These are phyloP conservation scores for Phytophthora cryptogea DNA, from an alignment of 352 stramenopile genomes.

Conservation along the genomic window DNA sequence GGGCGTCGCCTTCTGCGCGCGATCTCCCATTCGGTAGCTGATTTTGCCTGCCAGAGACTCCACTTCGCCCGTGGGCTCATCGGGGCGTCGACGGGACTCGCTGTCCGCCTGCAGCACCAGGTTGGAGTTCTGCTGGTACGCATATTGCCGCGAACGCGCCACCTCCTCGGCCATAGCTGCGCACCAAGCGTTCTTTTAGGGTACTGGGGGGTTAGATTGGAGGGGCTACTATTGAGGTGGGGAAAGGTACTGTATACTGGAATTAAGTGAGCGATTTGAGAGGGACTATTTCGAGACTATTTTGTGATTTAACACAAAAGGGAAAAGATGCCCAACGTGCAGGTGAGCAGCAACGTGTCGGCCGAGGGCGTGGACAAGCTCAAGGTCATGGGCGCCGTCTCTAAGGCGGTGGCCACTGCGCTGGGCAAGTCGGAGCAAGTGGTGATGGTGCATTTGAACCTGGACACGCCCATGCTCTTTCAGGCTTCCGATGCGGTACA, in stretches of 20 bases:
- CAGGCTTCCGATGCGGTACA: conserved; percentile 46
- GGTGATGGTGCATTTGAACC: conserved; percentile 60
- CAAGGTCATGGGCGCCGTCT: conserved; percentile 44
- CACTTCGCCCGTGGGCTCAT: conserved; percentile 89
- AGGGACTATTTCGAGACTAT: too few species aligned
- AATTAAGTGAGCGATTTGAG: background rate
- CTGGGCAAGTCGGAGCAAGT: conserved; percentile 57
- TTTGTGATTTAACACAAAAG: conserved; percentile 9
- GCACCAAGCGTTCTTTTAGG: background rate
- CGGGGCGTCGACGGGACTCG: conserved; percentile 73
- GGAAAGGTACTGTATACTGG: background rate
- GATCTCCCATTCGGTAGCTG: conserved; percentile 85
- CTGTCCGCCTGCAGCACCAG: conserved; percentile 93
- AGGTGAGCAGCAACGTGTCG: conserved; percentile 58
- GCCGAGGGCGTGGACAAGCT: conserved; percentile 32
- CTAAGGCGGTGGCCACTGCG: conserved; percentile 41
- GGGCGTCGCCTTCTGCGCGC: conserved; percentile 66
- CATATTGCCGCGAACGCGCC: conserved; percentile 90
- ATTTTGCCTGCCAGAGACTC: conserved; percentile 82
- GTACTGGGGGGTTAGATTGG: background rate
- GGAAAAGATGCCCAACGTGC: conserved; percentile 51
- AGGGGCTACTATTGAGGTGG: background rate
- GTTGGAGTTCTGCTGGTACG: conserved; percentile 94
- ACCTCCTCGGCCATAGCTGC: conserved; percentile 87
- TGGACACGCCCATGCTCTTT: conserved; percentile 63